A percentile compares a stretch with the other conserved stretches of the same genome.
These are phyloP conservation scores for Puccinia polysora DNA, from an alignment of 1,284 basidiomycete genomes.

Conservation along the genomic window DNA sequence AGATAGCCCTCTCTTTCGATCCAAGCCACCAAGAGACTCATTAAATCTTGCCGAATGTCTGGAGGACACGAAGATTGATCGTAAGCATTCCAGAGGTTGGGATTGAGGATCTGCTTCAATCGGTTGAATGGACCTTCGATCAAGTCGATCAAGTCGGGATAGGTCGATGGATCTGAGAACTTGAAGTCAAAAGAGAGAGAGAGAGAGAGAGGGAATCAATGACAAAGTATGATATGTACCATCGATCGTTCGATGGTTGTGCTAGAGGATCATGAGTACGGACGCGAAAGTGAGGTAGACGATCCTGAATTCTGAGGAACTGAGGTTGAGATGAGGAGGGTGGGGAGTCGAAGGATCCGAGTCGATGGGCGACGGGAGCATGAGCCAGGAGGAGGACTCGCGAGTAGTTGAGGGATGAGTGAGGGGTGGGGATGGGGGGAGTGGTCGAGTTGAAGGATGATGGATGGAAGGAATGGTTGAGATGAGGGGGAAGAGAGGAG, in stretches of 20 bases:
- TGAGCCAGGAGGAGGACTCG: constrained; percentile 5
- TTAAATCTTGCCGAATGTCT: constrained; percentile 11
- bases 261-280: neutral
- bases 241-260: neutral
- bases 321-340: constrained; percentile 1
- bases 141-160: constrained; percentile 16
- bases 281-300: constrained; percentile 26
- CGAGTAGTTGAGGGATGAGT: neutral
- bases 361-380: neutral
- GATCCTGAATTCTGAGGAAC: neutral
- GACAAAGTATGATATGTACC: neutral
- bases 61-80: neutral
- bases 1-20: constrained; percentile 37
- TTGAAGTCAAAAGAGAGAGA: too few species aligned
- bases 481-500: neutral
- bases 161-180: constrained; percentile 29
- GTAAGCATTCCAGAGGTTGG: constrained; percentile 1
- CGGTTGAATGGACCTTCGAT: constrained; percentile 28
- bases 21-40: constrained; percentile 14
- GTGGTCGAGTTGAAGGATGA: neutral
- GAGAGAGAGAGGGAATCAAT: too few species aligned
- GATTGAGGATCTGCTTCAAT: constrained; percentile 27
- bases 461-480: neutral
- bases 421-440: too few species aligned
- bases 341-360: neutral